These are phyloP conservation scores for Coprinopsis marcescibilis DNA, from an alignment of 768 basidiomycete genomes.

Conservation along the genomic window DNA sequence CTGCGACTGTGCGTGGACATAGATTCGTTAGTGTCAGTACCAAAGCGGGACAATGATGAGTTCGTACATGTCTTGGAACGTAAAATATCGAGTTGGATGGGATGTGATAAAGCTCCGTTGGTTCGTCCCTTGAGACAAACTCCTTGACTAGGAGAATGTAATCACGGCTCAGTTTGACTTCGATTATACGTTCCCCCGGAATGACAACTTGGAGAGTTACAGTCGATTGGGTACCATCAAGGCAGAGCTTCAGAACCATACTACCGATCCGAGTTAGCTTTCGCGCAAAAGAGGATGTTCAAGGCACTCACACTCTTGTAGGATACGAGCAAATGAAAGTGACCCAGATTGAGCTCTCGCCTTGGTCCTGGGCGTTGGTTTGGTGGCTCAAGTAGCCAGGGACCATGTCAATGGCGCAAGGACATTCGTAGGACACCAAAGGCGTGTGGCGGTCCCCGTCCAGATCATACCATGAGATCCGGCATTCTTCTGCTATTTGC, in stretches of 20 bases:
- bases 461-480: constrained; percentile 21
- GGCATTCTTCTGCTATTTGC: constrained; percentile 14
- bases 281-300: background rate
- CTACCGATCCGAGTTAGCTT: constrained; percentile 7
- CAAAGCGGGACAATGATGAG: background rate
- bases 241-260: constrained; percentile 15
- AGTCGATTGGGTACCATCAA: constrained; percentile 9
- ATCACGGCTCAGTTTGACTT: constrained; percentile 17
- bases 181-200: constrained; percentile 12
- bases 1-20: constrained; percentile 10
- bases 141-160: constrained; percentile 21
- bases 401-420: constrained; percentile 12
- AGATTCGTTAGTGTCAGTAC: background rate
- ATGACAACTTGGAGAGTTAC: constrained; percentile 16
- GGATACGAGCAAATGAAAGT: constrained; percentile 15
- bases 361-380: constrained; percentile 19
- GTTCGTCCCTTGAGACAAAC: constrained; percentile 15
- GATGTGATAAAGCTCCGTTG: constrained; percentile 20
- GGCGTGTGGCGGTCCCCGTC: constrained; percentile 15
- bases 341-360: constrained; percentile 18
- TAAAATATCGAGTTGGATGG: constrained; percentile 15
- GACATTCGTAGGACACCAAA: constrained; percentile 17
- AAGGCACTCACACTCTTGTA: constrained; percentile 14
- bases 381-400: constrained; percentile 16
- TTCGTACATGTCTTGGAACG: constrained; percentile 19